Base-by-base conservation (phyloP, 768 basidiomycete species). In the Calocera cornea region DNA sequence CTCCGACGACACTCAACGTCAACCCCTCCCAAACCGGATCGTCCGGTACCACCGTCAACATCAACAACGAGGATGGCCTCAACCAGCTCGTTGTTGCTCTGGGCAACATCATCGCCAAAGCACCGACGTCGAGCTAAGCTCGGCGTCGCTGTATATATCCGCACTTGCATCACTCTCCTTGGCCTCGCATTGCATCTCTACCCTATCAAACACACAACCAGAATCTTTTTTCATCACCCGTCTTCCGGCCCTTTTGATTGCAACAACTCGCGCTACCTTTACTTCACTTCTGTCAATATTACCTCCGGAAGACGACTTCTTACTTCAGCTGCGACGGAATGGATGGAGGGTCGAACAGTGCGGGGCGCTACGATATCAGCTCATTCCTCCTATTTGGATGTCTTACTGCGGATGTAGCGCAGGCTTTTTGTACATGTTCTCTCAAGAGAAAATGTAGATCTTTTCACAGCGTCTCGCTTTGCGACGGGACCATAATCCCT, bases 101-200 rank as follows among this genome's bases (percentile, higher is more conserved):
- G 54, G 54, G 54, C 14, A 60, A 60, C 54, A 60, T 60, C 24
- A 60, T 60, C 27, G 54, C 54, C 54, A 60, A 60, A 33, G 54
- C 54, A 27, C 54, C 54, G 7, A 27, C 54, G 14, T 33, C 54
- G 54, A 33, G 31, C 19, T 47, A 33, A 60, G 10, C 27, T 33
- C 54, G 27, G 14, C 24, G 31, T 11, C 54, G 24, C 54, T 60
- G 44, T 47, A 47, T 19, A 60, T 50, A 60, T 60, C 54, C 54
- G 54, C 54, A 31, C 22, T 60, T 60, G 54, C 31, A 47, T 47
- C 44, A 47, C 16, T 33, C 22, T 33, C 22, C 11, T 60, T 60
- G 54, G 54, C 31, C 54, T 33, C 31, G 24, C 24, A 27, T 12
- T 24, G 24, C 44, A 19, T 24, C 16, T 47, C 19, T 19, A 17